A percentile compares a stretch with the other conserved stretches of the same genome.
phyloP scores from a whole-genome alignment of 2,329 filamentous ascomycete species.

The Aureobasidium sp. region DNA sequence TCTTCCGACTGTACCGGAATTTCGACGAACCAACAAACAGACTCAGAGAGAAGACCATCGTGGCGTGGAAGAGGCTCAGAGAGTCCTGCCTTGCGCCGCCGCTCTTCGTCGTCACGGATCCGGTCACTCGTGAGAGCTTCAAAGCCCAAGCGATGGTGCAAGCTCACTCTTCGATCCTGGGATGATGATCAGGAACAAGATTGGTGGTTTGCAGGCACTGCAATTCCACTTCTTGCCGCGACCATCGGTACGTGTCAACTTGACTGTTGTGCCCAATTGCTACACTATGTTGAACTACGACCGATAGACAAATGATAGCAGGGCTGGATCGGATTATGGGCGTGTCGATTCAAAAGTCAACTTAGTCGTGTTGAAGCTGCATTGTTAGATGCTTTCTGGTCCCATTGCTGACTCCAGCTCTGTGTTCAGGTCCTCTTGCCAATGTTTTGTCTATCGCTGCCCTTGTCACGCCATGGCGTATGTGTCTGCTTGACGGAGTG shows the following conservation, averaged over 20 bases:
- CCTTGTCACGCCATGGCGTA: constrained; percentile 72
- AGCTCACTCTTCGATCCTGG: constrained; percentile 22
- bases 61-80: neutral
- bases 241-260: constrained; percentile 4
- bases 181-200: constrained; percentile 28
- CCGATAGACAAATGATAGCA: too few species aligned
- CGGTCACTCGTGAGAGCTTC: neutral
- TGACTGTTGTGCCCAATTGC: neutral
- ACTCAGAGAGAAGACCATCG: neutral
- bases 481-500: constrained; percentile 39
- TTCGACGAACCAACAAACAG: neutral
- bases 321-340: too few species aligned
- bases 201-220: constrained; percentile 33
- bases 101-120: neutral
- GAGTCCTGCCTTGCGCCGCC: neutral
- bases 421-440: constrained; percentile 62
- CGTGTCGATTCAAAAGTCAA: too few species aligned
- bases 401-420: constrained; percentile 58
- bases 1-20: constrained; percentile 1
- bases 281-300: too few species aligned
- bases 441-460: constrained; percentile 84
- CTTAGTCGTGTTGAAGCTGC: too few species aligned
- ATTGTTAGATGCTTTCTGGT: too few species aligned
- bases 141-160: constrained; percentile 11
- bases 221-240: constrained; percentile 23